Conservation (phyloP, 2,329 filamentous ascomycete species). For the Neonectria magnoliae region DNA sequence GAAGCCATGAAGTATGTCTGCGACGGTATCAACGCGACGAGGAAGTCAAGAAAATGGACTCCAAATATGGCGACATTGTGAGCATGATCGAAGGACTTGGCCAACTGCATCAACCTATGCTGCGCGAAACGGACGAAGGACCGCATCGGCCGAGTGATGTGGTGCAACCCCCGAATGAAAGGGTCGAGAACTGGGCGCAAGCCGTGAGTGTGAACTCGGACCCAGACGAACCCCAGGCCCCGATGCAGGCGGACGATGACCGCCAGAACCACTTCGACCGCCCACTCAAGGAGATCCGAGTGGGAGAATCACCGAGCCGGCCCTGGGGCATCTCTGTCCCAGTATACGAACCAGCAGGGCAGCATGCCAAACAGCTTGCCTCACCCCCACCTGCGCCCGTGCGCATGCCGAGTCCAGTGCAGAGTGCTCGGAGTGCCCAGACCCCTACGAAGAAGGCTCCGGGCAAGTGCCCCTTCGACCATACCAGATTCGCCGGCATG, state of each 20-base stretch:
- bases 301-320: constrained; percentile 91
- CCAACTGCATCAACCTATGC: constrained; percentile 86
- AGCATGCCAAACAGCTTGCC: constrained; percentile 54
- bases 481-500: constrained; percentile 55
- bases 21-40: constrained; percentile 89
- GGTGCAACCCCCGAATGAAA: constrained; percentile 69
- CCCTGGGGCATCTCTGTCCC: constrained; percentile 94
- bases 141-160: constrained; percentile 54
- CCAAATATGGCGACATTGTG: constrained; percentile 91
- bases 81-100: constrained; percentile 95
- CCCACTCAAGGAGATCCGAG: constrained; percentile 85
- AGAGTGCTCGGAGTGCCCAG: constrained; percentile 36
- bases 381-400: constrained; percentile 69
- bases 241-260: constrained; percentile 57
- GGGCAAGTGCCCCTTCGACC: constrained; percentile 69
- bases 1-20: constrained; percentile 93
- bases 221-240: constrained; percentile 46
- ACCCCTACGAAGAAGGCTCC: constrained; percentile 44
- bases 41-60: constrained; percentile 86
- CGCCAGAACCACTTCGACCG: constrained; percentile 83
- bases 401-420: constrained; percentile 55
- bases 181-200: constrained; percentile 88
- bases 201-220: constrained; percentile 69
- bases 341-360: constrained; percentile 55
- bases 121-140: constrained; percentile 68